Percentiles rank a stretch among this genome's conserved stretches.
These are phyloP conservation scores for Suhomyces canberraensis DNA, from an alignment of 805 yeast species.

Conservation along the genomic window DNA sequence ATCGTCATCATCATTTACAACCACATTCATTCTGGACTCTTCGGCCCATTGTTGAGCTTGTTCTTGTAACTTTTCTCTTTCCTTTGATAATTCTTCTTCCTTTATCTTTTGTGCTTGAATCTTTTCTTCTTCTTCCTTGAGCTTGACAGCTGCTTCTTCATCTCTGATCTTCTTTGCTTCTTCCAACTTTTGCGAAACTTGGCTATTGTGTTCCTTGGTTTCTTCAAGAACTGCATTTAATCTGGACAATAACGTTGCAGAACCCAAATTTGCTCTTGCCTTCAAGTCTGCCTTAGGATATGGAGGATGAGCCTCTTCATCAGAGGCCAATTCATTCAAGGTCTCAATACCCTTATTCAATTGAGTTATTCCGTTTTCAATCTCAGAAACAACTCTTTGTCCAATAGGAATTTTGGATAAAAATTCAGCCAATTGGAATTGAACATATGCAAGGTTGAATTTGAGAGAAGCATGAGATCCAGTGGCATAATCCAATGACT, in stretches of 20 bases:
- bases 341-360: conserved; percentile 59
- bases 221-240: conserved; percentile 67
- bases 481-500: conserved; percentile 45
- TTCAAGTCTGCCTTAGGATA: conserved; percentile 76
- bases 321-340: conserved; percentile 55
- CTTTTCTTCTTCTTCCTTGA: conserved; percentile 38
- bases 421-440: conserved; percentile 83
- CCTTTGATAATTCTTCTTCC: conserved; percentile 45
- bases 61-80: conserved; percentile 47
- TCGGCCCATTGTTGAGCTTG: conserved; percentile 54
- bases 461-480: conserved; percentile 37
- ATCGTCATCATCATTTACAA: conserved; percentile 38
- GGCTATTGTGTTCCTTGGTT: conserved; percentile 63
- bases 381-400: conserved; percentile 60
- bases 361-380: conserved; percentile 53
- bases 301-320: conserved; percentile 61
- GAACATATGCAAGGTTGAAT: conserved; percentile 80
- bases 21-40: conserved; percentile 37
- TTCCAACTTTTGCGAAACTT: conserved; percentile 57
- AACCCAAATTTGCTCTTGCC: conserved; percentile 84
- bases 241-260: conserved; percentile 67
- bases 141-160: conserved; percentile 45
- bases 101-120: conserved; percentile 42
- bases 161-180: conserved; percentile 69
- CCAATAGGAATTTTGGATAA: conserved; percentile 57